Percentiles rank a stretch among this genome's conserved stretches.
Evolutionary conservation across 2,329 filamentous ascomycete species (phyloP).

Genomic region (Aspergillus ochraceoroseus): DNA sequence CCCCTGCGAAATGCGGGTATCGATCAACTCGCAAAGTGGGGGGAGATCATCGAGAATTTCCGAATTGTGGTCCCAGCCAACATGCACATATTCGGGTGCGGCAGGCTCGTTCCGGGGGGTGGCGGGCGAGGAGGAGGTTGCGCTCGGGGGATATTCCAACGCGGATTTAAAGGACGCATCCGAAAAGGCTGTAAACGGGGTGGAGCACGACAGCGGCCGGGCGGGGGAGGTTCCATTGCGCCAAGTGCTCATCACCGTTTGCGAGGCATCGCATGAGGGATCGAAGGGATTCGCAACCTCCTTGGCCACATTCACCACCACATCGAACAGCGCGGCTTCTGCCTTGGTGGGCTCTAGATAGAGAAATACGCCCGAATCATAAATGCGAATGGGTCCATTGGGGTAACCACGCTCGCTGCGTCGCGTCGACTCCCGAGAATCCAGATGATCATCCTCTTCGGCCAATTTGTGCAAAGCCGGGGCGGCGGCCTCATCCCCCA

Average conservation of each 20-base stretch:
- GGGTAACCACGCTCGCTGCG: slow-evolving; percentile 61
- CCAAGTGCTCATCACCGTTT: slow-evolving; percentile 43
- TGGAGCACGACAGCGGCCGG: slow-evolving; percentile 35
- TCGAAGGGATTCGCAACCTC: slow-evolving; percentile 59
- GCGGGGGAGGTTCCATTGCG: slow-evolving; percentile 45
- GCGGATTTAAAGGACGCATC: slow-evolving; percentile 50
- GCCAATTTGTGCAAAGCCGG: slow-evolving; percentile 44
- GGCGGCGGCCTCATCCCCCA: slow-evolving; percentile 26
- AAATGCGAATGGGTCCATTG: slow-evolving; percentile 60
- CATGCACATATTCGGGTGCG: slow-evolving; percentile 60
- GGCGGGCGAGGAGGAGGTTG: slow-evolving; percentile 27
- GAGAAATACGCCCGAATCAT: slow-evolving; percentile 57
- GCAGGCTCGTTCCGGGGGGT: slow-evolving; percentile 32
- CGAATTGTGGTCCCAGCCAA: slow-evolving; percentile 64
- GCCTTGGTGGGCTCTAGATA: slow-evolving; percentile 59
- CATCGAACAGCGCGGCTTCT: slow-evolving; percentile 57
- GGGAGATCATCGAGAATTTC: slow-evolving; percentile 61
- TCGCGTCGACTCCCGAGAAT: slow-evolving; percentile 54
- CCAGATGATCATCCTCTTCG: slow-evolving; percentile 48
- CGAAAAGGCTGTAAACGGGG: slow-evolving; percentile 44
- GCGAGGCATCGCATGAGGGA: slow-evolving; percentile 27
- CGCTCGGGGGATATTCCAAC: slow-evolving; percentile 39
- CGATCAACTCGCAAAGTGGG: slow-evolving; percentile 57
- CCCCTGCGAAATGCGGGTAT: slow-evolving; percentile 53
- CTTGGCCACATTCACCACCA: slow-evolving; percentile 61